A percentile compares a stretch with the other conserved stretches of the same genome.
Conservation (phyloP, 2,329 filamentous ascomycete species). For the Sporothrix globosa region DNA sequence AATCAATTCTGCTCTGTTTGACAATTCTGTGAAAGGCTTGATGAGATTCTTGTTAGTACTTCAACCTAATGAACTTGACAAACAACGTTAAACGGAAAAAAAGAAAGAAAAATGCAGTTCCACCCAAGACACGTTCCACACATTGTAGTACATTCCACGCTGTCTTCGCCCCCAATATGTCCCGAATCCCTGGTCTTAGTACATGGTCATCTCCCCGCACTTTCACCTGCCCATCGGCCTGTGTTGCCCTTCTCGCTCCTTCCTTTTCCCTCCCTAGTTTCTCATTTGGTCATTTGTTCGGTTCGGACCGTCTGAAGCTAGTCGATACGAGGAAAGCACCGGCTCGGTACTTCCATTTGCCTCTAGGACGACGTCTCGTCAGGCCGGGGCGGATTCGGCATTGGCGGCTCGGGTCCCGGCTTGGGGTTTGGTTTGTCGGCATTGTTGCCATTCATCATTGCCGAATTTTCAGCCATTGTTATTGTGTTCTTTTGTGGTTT, state of each 20-base stretch:
- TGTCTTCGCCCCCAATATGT: constrained; percentile 1
- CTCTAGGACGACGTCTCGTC: constrained; percentile 14
- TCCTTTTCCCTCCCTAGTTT: neutral
- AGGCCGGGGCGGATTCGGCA: constrained; percentile 32
- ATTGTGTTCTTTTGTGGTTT: neutral
- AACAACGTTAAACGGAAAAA: neutral
- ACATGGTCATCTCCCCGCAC: neutral
- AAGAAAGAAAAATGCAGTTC: neutral
- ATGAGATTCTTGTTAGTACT: too few relatives aligned
- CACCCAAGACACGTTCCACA: neutral
- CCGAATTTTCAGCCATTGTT: neutral
- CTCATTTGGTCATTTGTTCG: neutral
- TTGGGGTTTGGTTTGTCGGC: constrained; percentile 26
- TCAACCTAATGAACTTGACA: too few relatives aligned
- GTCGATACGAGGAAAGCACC: neutral
- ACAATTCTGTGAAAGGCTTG: too few relatives aligned
- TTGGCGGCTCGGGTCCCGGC: constrained; percentile 34
- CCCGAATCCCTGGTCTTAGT: neutral
- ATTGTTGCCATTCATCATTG: neutral
- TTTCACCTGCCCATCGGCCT: neutral
- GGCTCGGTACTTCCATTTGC: neutral
- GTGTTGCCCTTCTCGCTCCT: neutral
- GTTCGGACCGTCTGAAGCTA: constrained; percentile 18
- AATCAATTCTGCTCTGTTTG: too few relatives aligned
- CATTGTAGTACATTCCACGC: too few relatives aligned